phyloP scores from a whole-genome alignment of 2,329 filamentous ascomycete genomes.

The Aspergillus pseudoterreus region DNA sequence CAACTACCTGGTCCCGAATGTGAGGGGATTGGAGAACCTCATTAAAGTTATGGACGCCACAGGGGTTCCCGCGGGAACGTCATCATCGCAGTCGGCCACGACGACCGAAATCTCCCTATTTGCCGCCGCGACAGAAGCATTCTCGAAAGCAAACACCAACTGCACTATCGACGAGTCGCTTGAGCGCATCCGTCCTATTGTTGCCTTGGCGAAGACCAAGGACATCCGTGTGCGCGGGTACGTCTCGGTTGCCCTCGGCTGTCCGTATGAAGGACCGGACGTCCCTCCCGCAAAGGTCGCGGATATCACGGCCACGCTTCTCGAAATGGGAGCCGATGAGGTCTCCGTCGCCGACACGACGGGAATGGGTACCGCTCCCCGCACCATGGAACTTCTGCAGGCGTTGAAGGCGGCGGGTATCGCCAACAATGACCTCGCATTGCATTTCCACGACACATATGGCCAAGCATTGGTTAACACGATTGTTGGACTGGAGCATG shows the following conservation, averaged over 20 bases:
- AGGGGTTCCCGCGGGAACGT: slow-evolving; percentile 28
- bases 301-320: slow-evolving; percentile 55
- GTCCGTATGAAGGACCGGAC: slow-evolving; percentile 63
- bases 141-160: slow-evolving; percentile 64
- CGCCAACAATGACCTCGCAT: slow-evolving; percentile 55
- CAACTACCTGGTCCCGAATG: slow-evolving; percentile 64
- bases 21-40: slow-evolving; percentile 58
- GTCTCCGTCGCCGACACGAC: slow-evolving; percentile 65
- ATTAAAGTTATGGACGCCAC: slow-evolving; percentile 50
- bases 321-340: slow-evolving; percentile 64
- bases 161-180: slow-evolving; percentile 62
- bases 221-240: slow-evolving; percentile 61
- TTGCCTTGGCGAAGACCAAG: slow-evolving; percentile 52
- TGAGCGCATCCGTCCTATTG: slow-evolving; percentile 56
- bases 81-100: slow-evolving; percentile 28
- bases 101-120: slow-evolving; percentile 60
- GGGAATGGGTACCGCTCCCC: slow-evolving; percentile 63
- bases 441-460: slow-evolving; percentile 67
- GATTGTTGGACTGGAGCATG: slow-evolving; percentile 59
- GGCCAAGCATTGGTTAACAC: slow-evolving; percentile 63
- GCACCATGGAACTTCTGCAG: slow-evolving; percentile 56
- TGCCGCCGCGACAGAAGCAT: slow-evolving; percentile 61
- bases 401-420: slow-evolving; percentile 59
- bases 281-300: slow-evolving; percentile 59
- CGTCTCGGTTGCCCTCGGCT: slow-evolving; percentile 62